These are phyloP conservation scores for Backusella mclennaniae DNA, from an alignment of 192 early-diverging fungal genomes.

Conservation along the genomic window DNA sequence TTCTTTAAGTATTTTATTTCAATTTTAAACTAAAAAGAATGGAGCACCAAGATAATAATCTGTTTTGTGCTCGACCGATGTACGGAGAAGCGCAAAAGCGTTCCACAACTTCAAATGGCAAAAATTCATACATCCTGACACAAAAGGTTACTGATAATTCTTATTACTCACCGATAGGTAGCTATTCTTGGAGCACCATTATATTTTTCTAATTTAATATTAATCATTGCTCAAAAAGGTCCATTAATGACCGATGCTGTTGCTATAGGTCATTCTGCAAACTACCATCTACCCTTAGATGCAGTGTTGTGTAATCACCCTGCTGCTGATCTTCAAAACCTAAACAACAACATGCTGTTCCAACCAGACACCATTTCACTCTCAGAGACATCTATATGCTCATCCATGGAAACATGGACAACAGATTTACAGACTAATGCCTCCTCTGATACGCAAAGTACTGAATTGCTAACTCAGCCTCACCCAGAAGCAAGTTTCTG, in stretches of 20 bases:
- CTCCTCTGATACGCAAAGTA: not conserved
- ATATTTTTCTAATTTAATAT: not conserved
- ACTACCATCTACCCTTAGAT: not conserved
- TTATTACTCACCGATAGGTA: not conserved
- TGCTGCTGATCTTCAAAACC: not conserved
- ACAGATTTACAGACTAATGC: not conserved
- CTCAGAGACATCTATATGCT: not conserved
- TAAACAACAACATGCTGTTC: not conserved
- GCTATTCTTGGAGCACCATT: not conserved
- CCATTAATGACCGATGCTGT: not conserved
- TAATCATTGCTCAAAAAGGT: not conserved
- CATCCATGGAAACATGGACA: constrained; percentile 3
- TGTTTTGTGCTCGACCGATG: not conserved
- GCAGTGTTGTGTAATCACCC: not conserved
- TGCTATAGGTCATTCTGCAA: constrained; percentile 3
- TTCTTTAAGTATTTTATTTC: not conserved
- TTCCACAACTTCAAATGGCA: constrained; percentile 2
- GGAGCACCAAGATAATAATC: not conserved
- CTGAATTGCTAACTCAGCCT: not conserved
- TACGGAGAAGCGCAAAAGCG: not conserved
- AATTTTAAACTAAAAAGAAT: not conserved
- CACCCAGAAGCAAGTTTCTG: not conserved
- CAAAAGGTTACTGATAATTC: not conserved
- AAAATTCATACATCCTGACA: not conserved
- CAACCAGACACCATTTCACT: not conserved